phyloP scores from a whole-genome alignment of 257 asterid genomes.

The Plantago major region DNA sequence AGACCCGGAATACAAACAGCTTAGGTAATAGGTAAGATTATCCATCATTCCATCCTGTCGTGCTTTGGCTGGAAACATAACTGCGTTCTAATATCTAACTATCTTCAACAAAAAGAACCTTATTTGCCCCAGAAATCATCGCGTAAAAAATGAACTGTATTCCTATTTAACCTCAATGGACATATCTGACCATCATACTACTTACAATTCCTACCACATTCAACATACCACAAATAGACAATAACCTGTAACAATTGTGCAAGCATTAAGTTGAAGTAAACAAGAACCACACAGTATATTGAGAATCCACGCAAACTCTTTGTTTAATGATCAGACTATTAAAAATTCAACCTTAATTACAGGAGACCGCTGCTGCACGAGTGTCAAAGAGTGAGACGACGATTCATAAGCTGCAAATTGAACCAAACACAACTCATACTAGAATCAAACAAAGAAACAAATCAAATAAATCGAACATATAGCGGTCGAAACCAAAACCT shows the following conservation, averaged over 20 bases:
- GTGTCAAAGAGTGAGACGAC: conserved; percentile 46
- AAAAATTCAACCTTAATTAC: conserved; percentile 59
- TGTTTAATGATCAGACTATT: too few relatives aligned
- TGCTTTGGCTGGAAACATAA: background rate
- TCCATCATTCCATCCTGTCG: too few relatives aligned
- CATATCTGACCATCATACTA: background rate
- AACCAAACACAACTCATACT: conserved; percentile 13
- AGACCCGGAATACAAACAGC: too few relatives aligned
- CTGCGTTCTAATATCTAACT: too few relatives aligned
- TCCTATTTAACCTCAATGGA: too few relatives aligned
- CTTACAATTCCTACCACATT: background rate
- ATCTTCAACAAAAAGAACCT: background rate
- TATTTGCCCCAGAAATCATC: background rate
- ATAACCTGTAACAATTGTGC: too few relatives aligned
- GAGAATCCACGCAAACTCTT: too few relatives aligned
- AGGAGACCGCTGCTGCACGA: conserved; percentile 94
- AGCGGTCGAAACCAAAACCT: conserved; percentile 33
- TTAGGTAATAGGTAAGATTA: too few relatives aligned
- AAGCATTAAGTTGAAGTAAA: too few relatives aligned
- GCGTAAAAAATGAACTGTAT: background rate
- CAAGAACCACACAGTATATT: too few relatives aligned
- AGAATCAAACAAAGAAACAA: too few relatives aligned
- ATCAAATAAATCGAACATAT: conserved; percentile 1
- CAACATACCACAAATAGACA: too few relatives aligned
- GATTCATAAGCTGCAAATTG: conserved; percentile 64